phyloP scores from a whole-genome alignment of 148 eudicot genomes.

The Fagopyrum esculentum region DNA sequence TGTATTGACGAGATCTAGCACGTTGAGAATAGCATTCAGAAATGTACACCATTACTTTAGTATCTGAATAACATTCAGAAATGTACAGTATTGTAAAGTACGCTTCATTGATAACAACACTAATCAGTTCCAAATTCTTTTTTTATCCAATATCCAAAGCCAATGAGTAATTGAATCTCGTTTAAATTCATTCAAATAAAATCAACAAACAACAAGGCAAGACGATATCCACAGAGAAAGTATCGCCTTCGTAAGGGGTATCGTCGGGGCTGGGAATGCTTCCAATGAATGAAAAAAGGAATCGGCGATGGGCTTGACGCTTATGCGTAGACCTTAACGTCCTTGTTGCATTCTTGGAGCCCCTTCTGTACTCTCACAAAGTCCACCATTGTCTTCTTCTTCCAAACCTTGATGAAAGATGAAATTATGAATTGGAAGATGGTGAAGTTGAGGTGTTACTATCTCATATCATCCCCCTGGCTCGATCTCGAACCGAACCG shows the following conservation, averaged over 20 bases:
- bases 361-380: slow-evolving; percentile 71
- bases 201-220: slow-evolving; percentile 24
- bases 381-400: slow-evolving; percentile 43
- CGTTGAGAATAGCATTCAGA: not conserved
- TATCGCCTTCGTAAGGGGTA: slow-evolving; percentile 77
- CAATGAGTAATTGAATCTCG: not conserved
- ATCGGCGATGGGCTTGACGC: slow-evolving; percentile 45
- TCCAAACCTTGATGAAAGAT: not conserved
- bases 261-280: slow-evolving; percentile 64
- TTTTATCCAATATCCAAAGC: not conserved
- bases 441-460: not conserved
- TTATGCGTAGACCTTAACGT: slow-evolving; percentile 38
- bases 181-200: not conserved
- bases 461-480: not conserved
- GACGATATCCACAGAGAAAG: slow-evolving; percentile 61
- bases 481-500: slow-evolving; percentile 85
- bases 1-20: not conserved
- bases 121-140: slow-evolving; percentile 24
- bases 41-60: too few relatives aligned
- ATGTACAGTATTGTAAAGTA: too few relatives aligned
- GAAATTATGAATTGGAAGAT: not conserved
- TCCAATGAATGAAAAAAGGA: slow-evolving; percentile 51
- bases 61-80: too few relatives aligned
- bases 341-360: slow-evolving; percentile 70
- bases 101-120: not conserved